Base-by-base conservation (phyloP, 2,329 filamentous ascomycete species). In the Fusarium praegraminearum region DNA sequence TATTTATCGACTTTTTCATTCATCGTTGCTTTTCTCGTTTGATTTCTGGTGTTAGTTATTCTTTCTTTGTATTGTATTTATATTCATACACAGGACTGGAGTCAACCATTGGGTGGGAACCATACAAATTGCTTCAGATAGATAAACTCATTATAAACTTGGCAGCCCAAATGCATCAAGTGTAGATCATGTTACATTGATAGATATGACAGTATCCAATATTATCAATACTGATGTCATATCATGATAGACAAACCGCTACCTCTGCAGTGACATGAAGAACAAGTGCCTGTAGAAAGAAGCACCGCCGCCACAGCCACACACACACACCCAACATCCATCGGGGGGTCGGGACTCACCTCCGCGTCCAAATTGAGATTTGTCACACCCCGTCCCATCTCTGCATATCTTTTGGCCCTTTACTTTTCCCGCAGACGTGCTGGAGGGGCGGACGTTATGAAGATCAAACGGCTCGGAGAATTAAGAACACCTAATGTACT, bases 401-500 rank as follows among this genome's bases (percentile, higher is more conserved):
- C 9, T 44, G 41, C 41, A 44, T 26, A 26, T 28, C 22, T 26
- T 26, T 46, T 28, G 7, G 43, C 12, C 26, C 43, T 30, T 46
- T 46, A 18, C 26, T 46, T 43, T 30, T 30, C 26, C 55, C 30
- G 28, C 20, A 24, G 30, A 22, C 24, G 16, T 49, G 26, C 24
- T 55, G 24, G 52, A 49, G 52, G 52, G 52, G 41, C 41, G 41
- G 53, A 28, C 52, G 43, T 28, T 56, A 16, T n/a, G 53, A 51
- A 40, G 33, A 51, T 51, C 49, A 51, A 56, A 56, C 53, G 32
- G 53, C 11, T 49, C 53, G 53, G 53, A 49, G 53, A 56, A 54
- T 36, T 54, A 46, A 53, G 32, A 46, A 52, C 16, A 12, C 26
- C 33, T 15, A 40, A 22, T 10, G 10, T 40, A 51, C 28, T 28